phyloP scores from a whole-genome alignment of 78 protist genomes.

The Guillardia theta region DNA sequence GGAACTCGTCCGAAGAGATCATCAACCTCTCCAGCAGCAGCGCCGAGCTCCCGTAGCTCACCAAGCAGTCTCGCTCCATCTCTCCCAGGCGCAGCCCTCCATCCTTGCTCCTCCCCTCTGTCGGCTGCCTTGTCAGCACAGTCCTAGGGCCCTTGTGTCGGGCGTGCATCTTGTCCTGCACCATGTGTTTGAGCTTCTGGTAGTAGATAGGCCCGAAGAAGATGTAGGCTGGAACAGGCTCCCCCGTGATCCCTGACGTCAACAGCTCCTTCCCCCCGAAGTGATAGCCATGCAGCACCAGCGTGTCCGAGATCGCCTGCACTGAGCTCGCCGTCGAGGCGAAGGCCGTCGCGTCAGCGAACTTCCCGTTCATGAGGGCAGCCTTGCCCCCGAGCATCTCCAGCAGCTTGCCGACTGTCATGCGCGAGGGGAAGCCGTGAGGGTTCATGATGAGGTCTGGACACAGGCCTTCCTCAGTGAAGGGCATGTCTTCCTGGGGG shows the following conservation, averaged over 20 bases:
- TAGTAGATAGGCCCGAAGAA: slow-evolving; percentile 99
- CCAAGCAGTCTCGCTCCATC: slow-evolving; percentile 88
- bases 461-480: slow-evolving; percentile 90
- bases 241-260: slow-evolving; percentile 93
- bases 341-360: slow-evolving; percentile 63
- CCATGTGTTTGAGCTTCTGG: slow-evolving; percentile 98
- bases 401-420: slow-evolving; percentile 77
- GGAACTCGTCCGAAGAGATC: slow-evolving; percentile 86
- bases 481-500: slow-evolving; percentile 96
- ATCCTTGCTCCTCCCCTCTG: slow-evolving; percentile 96
- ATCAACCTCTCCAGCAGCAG: slow-evolving; percentile 95
- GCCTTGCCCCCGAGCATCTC: slow-evolving; percentile 57
- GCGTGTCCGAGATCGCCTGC: slow-evolving; percentile 70
- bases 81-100: slow-evolving; percentile 99
- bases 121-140: slow-evolving; percentile 99
- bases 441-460: slow-evolving; percentile 99
- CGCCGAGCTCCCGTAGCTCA: slow-evolving; percentile 90
- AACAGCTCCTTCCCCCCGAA: slow-evolving; percentile 84
- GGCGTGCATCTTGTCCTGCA: slow-evolving; percentile 29
- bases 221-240: slow-evolving; percentile 86
- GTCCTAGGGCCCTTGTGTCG: slow-evolving; percentile 87
- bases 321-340: slow-evolving; percentile 87
- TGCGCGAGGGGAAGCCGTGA: slow-evolving; percentile 98
- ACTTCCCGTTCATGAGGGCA: slow-evolving; percentile 36
- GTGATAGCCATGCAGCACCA: slow-evolving; percentile 87